Percentiles rank a stretch among this genome's conserved stretches.
Conservation (phyloP, 2,329 filamentous ascomycete species). For the Atkinsonella texensis region DNA sequence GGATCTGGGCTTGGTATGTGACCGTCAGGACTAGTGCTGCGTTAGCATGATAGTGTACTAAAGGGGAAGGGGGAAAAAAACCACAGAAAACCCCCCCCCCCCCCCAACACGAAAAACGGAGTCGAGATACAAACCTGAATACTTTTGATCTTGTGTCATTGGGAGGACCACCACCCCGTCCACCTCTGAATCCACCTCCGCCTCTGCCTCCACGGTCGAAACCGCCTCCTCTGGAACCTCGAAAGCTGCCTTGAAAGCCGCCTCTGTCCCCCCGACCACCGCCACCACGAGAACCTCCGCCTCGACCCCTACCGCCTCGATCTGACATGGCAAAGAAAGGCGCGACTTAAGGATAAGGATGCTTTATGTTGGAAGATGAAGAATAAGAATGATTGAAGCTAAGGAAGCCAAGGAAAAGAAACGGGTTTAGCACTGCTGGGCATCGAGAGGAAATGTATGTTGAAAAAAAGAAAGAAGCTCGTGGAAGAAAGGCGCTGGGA, state of each 20-base stretch:
- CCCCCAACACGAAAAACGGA: no score
- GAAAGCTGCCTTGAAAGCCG: conserved; percentile 5
- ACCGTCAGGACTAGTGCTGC: conserved; percentile 12
- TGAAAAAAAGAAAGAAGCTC: no score
- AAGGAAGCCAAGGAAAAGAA: neutral
- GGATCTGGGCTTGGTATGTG: conserved; percentile 13
- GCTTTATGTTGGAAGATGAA: neutral
- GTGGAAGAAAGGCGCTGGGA: no score
- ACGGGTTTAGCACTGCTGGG: neutral
- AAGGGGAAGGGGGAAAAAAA: no score
- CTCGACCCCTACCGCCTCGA: conserved; percentile 14
- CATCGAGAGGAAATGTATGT: neutral
- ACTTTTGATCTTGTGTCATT: conserved; percentile 10
- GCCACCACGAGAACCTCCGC: conserved; percentile 4
- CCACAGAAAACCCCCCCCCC: no score
- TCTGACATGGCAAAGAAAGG: conserved; percentile 15
- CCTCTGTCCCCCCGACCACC: conserved; percentile 8
- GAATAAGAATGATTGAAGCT: neutral
- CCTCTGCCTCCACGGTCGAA: conserved; percentile 8
- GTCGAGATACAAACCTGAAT: conserved; percentile 9
- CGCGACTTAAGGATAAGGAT: no score
- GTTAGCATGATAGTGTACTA: neutral
- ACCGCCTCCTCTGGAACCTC: conserved; percentile 9
- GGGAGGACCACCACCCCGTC: conserved; percentile 13
- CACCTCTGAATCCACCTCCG: conserved; percentile 6